Evolutionary conservation across 331 rosid genomes (phyloP), one percentile per base, ranked within the genome.

Genomic region (Erythrophleum ivorense): DNA sequence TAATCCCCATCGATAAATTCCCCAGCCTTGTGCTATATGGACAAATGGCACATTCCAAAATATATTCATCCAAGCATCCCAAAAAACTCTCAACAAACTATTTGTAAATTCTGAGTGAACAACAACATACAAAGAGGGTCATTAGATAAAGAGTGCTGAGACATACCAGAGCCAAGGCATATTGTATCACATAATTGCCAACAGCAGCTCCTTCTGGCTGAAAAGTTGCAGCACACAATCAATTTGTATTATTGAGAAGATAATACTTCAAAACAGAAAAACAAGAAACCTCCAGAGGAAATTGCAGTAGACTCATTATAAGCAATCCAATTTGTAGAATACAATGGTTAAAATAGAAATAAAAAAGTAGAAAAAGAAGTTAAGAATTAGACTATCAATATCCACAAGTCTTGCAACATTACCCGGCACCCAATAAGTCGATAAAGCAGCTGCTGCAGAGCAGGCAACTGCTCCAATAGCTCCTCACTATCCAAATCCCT

Each of bases 191-290:
- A 73, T 92, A 92, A 84, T 96, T 96, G 89, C 63, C 71, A 78
- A 86, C 84, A 82, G 99, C 98, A 77, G 97, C 97, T 83, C 98
- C 99, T 89, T 96, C 99, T 41, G 99, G 98, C 99, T 96, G 98
- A 46, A 85, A 80, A 83, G 55, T 77, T 31, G 68, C 33, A 73
- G 83, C 81, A 64, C 31, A 78, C 75, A 65, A 75, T 78, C 79
- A 81, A 46, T 75, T 83, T 80, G 63, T 48, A 45, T 63, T 21
- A 67, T 58, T 21, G 72, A 71, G 29, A 76, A 80, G 19, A 73
- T 48, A 81, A 43, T 34, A 70, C 46, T 58, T 69, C 29, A 24
- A 11, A 45, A 59, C 11, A 24, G 9, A 43, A 10, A 14, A 68
- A 10, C 54, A 40, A 41, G 11, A 43, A n/a, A 31, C 54, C 19